These are phyloP conservation scores for Kodamaea kaohsiungensis DNA, from an alignment of 805 yeast species.

Conservation along the genomic window DNA sequence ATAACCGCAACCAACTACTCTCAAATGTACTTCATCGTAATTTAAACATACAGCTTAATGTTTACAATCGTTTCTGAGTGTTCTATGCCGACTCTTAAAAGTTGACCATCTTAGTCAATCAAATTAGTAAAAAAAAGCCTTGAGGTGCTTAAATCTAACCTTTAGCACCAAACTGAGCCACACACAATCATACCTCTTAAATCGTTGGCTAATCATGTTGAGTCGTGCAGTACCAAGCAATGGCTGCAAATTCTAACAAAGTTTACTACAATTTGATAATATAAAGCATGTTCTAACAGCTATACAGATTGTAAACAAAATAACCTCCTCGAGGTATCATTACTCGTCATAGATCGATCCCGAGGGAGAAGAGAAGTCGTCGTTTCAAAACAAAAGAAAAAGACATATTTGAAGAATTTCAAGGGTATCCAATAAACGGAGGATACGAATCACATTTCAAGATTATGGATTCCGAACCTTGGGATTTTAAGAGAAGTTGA, in stretches of 20 bases:
- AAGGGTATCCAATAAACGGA: neutral
- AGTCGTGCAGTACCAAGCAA: neutral
- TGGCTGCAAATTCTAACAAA: too few relatives aligned
- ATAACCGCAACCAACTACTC: too few relatives aligned
- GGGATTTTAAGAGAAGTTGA: conserved; percentile 8
- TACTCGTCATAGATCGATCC: neutral
- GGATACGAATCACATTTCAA: neutral
- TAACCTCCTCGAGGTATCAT: neutral
- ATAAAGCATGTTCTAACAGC: neutral
- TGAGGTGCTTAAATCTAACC: too few relatives aligned
- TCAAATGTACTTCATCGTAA: too few relatives aligned
- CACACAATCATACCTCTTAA: too few relatives aligned
- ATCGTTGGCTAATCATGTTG: too few relatives aligned
- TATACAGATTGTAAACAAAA: neutral
- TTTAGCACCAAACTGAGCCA: too few relatives aligned
- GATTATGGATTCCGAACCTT: neutral
- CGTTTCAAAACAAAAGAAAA: neutral
- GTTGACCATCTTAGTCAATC: too few relatives aligned
- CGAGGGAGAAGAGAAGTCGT: neutral
- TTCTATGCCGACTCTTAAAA: too few relatives aligned
- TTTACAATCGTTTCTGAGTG: too few relatives aligned
- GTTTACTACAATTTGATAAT: neutral
- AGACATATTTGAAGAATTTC: neutral
- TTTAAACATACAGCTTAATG: too few relatives aligned
- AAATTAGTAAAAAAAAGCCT: too few relatives aligned